Percentiles rank a stretch among this genome's conserved stretches.
These are phyloP conservation scores for Acacia pycnantha DNA, from an alignment of 331 rosid genomes.

Conservation along the genomic window DNA sequence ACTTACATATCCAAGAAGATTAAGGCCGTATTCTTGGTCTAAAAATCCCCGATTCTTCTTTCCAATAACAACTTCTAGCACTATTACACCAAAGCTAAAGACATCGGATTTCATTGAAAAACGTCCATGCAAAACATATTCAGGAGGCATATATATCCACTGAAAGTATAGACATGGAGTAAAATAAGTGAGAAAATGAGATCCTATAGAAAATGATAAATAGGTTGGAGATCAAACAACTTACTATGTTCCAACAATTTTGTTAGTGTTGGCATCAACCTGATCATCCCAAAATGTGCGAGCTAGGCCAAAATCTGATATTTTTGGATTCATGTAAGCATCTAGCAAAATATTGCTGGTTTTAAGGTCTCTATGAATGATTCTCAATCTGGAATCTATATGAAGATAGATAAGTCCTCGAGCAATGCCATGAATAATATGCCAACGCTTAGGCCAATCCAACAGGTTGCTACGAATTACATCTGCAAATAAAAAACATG, in stretches of 20 bases:
- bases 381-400: background rate
- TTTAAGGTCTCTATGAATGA: background rate
- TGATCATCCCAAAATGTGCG: background rate
- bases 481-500: background rate
- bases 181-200: background rate
- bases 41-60: background rate
- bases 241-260: background rate
- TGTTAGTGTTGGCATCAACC: background rate
- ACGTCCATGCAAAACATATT: background rate
- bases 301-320: background rate
- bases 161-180: no score
- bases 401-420: background rate
- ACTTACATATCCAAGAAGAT: conserved; percentile 1
- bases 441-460: background rate
- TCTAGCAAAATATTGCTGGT: background rate
- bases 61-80: background rate
- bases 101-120: background rate
- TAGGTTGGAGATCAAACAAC: background rate
- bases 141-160: no score
- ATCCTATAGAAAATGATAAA: background rate
- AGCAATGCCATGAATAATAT: background rate
- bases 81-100: background rate
- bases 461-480: background rate
- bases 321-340: background rate
- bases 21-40: background rate